A percentile compares a stretch with the other conserved stretches of the same genome.
Evolutionary conservation across 352 stramenopile species (phyloP).

Genomic region (Aphanomyces cochlioides): DNA sequence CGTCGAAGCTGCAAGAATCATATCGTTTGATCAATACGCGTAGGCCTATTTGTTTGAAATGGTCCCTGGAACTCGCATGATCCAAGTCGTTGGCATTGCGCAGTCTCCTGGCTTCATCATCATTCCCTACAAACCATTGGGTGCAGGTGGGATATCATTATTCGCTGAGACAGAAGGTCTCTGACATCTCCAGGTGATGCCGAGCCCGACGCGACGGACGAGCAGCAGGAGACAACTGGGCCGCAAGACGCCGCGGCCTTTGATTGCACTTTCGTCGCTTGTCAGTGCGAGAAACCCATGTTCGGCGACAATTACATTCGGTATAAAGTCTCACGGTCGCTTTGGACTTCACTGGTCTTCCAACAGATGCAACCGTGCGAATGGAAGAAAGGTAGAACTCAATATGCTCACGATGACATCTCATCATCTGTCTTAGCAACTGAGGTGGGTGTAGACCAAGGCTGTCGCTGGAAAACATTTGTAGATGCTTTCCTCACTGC

Average conservation of each 20-base stretch:
- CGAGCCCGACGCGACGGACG: background rate
- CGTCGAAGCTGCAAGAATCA: background rate
- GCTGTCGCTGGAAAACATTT: background rate
- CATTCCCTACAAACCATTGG: background rate
- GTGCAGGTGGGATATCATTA: background rate
- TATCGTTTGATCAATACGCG: background rate
- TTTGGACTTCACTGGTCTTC: background rate
- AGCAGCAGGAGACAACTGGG: background rate
- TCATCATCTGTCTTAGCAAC: background rate
- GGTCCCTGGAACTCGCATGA: background rate
- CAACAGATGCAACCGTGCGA: slow-evolving; percentile 10
- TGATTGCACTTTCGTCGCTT: slow-evolving; percentile 4
- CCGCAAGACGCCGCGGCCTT: background rate
- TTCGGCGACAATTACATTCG: slow-evolving; percentile 21
- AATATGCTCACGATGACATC: background rate
- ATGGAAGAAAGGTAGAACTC: slow-evolving; percentile 6
- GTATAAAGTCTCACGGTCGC: background rate
- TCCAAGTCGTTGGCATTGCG: slow-evolving; percentile 8
- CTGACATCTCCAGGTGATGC: background rate
- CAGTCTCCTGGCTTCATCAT: background rate
- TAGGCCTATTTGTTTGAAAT: slow-evolving; percentile 15
- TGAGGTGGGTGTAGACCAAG: background rate
- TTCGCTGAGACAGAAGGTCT: too few species aligned
- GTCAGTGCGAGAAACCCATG: slow-evolving; percentile 20
- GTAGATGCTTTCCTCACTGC: slow-evolving; percentile 18